phyloP scores from a whole-genome alignment of 176 grass and related monocot genomes.

The Eleusine indica region DNA sequence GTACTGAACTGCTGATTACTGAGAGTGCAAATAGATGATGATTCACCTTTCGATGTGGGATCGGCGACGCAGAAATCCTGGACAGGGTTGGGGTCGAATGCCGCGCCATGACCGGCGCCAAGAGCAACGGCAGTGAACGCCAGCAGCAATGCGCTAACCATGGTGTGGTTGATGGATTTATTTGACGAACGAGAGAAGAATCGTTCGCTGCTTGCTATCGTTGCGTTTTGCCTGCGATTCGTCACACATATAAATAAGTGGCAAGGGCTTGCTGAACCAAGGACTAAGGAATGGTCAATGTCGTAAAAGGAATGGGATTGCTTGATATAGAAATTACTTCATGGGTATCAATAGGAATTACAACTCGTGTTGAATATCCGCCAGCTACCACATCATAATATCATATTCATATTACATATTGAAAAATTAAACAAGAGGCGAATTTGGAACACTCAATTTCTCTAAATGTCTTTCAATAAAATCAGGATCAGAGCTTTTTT shows the following conservation, averaged over 20 bases:
- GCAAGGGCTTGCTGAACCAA: not conserved
- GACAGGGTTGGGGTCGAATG: conserved; percentile 57
- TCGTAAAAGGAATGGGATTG: not conserved
- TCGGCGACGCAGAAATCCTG: conserved; percentile 58
- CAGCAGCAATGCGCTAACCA: conserved; percentile 15
- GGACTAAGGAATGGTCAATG: not conserved
- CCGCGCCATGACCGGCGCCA: conserved; percentile 19
- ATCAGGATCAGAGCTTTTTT: too few species aligned
- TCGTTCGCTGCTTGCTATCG: not conserved
- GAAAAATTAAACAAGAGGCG: too few species aligned
- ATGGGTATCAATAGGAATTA: not conserved
- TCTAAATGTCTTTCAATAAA: too few species aligned
- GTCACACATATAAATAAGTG: too few species aligned
- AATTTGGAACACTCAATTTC: too few species aligned
- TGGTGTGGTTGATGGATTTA: not conserved
- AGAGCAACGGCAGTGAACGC: conserved; percentile 14
- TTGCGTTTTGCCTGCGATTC: not conserved
- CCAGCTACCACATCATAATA: not conserved
- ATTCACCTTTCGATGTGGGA: conserved; percentile 37
- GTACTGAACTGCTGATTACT: not conserved
- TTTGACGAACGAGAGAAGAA: not conserved
- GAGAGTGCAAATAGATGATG: not conserved
- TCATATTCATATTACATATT: too few species aligned
- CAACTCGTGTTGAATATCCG: not conserved
- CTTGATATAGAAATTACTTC: not conserved